Conservation (phyloP, 2,329 filamentous ascomycete genomes). For the Scytalidium lignicola region DNA sequence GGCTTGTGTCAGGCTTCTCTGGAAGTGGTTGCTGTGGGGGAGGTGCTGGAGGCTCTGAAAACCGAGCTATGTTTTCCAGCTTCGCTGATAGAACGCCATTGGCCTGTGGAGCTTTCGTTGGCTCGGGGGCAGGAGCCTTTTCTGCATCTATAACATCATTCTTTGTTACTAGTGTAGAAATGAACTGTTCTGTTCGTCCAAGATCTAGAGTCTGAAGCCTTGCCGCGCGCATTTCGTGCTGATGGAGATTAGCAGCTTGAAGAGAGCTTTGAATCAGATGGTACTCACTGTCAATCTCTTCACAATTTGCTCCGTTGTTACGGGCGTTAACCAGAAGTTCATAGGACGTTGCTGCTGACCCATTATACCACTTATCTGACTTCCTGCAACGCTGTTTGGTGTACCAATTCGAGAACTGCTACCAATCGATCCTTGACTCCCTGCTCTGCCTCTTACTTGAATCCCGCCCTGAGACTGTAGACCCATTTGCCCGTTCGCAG, state of each 20-base stretch:
- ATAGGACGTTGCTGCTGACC: slow-evolving; percentile 64
- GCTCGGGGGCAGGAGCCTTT: slow-evolving; percentile 43
- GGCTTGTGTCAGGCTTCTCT: slow-evolving; percentile 76
- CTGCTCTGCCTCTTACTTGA: slow-evolving; percentile 65
- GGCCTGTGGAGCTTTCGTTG: slow-evolving; percentile 40
- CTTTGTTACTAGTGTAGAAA: slow-evolving; percentile 70
- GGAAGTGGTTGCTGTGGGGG: slow-evolving; percentile 90
- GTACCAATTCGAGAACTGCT: slow-evolving; percentile 53
- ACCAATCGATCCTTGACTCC: slow-evolving; percentile 59
- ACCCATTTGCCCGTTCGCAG: slow-evolving; percentile 68
- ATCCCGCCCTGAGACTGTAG: slow-evolving; percentile 63
- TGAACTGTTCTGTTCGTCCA: slow-evolving; percentile 73
- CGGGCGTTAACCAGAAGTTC: slow-evolving; percentile 81
- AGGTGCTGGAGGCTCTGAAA: slow-evolving; percentile 88
- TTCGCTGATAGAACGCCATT: slow-evolving; percentile 48
- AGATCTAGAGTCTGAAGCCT: slow-evolving; percentile 85
- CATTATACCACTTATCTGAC: slow-evolving; percentile 47
- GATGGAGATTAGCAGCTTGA: slow-evolving; percentile 18
- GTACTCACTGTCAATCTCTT: slow-evolving; percentile 51
- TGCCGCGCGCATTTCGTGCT: slow-evolving; percentile 89
- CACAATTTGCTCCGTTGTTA: slow-evolving; percentile 91
- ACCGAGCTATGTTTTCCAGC: slow-evolving; percentile 73
- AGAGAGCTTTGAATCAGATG: background rate
- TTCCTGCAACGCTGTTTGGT: slow-evolving; percentile 48
- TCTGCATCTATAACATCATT: slow-evolving; percentile 59